Evolutionary conservation across 139 green algal genomes (phyloP).

Genomic region (Chlamydomonas sphaeroides): DNA sequence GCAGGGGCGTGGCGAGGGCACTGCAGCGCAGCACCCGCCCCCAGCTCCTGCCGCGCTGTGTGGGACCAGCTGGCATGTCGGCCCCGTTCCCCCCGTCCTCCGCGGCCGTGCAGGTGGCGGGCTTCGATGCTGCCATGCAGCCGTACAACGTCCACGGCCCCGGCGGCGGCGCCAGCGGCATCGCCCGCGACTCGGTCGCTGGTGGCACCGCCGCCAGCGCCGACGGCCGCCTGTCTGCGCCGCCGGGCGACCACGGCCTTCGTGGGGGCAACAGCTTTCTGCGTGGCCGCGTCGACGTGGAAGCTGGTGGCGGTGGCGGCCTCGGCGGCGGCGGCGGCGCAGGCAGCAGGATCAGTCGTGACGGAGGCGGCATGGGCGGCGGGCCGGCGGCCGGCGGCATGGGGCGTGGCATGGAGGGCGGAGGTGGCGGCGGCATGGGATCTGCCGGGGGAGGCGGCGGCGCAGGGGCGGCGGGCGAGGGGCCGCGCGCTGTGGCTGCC

Average conservation of each 20-base stretch:
- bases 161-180: not conserved
- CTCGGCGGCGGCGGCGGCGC: not conserved
- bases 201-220: no score
- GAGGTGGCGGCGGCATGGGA: not conserved
- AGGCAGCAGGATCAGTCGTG: not conserved
- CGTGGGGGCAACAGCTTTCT: no score
- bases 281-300: no score
- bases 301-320: not conserved
- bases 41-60: not conserved
- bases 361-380: not conserved
- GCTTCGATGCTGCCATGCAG: slow-evolving; percentile 5
- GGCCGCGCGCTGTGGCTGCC: no score
- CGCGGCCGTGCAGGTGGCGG: slow-evolving; percentile 17
- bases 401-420: not conserved
- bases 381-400: not conserved
- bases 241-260: no score
- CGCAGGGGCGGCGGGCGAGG: no score
- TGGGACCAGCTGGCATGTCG: not conserved
- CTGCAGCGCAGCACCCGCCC: no score
- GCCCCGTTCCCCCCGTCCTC: not conserved
- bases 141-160: not conserved
- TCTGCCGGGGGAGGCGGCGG: no score
- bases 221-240: no score
- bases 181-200: not conserved
- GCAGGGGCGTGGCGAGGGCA: no score